Evolutionary conservation across 208 protist species (phyloP), one percentile per base, ranked within the genome.

Genomic region (Wallacemonas sp.): DNA sequence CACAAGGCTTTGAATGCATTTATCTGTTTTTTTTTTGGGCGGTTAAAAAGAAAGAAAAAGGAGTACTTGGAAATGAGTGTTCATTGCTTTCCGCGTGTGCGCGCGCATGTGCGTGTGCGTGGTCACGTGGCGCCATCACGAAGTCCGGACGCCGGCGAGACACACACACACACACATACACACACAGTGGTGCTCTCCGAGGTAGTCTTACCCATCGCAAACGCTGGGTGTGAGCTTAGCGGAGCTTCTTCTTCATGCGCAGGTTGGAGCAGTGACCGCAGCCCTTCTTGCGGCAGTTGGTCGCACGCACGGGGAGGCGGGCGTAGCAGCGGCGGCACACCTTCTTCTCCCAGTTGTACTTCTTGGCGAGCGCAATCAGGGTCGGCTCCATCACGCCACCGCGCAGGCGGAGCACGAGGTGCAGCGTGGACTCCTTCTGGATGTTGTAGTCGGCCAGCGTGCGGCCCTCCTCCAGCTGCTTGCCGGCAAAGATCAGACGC

Each of bases 191-290:
- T n/a, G n/a, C n/a, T n/a, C n/a, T n/a, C n/a, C n/a, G n/a, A n/a
- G n/a, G n/a, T n/a, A n/a, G n/a, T n/a, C n/a, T n/a, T n/a, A n/a
- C n/a, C n/a, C n/a, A n/a, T n/a, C n/a, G n/a, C n/a, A n/a, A n/a
- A n/a, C n/a, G n/a, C n/a, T n/a, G n/a, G n/a, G n/a, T n/a, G n/a
- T n/a, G 29, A 46, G 30, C 53, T 97, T 99, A 99, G 76, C 99
- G 99, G 33, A 99, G 73, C 93, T 99, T 99, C 98, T 99, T 99
- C 98, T 99, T 99, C 78, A 94, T 89, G 82, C 99, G 96, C 17
- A 99, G 91, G 79, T 99, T 84, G 78, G 89, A 99, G 85, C 84
- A 97, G 94, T 99, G 98, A 59, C 98, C 98, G 81, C 98, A 99
- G 81, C 98, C 99, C 94, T 99, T 99, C 94, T 99, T 99, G 75